Conservation (phyloP, 176 grass and related monocot species). For the Cymbopogon citratus region DNA sequence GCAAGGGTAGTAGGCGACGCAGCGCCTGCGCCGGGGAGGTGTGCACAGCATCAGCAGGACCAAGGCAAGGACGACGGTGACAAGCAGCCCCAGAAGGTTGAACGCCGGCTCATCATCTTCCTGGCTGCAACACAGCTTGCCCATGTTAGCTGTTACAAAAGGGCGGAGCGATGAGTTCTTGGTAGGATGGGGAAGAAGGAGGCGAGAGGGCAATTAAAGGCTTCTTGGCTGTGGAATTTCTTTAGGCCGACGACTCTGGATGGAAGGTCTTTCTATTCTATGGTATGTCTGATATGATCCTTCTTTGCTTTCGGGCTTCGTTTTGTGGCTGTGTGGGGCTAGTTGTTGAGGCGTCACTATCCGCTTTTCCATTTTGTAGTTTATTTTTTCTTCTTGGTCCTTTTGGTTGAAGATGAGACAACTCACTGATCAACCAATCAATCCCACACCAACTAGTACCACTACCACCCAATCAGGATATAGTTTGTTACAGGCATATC, state of each 20-base stretch:
- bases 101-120: constrained; percentile 46
- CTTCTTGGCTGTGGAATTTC: neutral
- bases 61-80: constrained; percentile 50
- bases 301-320: constrained; percentile 35
- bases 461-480: neutral
- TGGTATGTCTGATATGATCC: constrained; percentile 12
- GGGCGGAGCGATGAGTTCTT: neutral
- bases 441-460: constrained; percentile 18
- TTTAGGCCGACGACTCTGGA: neutral
- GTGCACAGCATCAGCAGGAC: constrained; percentile 57
- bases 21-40: constrained; percentile 45
- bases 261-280: constrained; percentile 3
- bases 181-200: neutral
- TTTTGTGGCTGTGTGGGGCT: constrained; percentile 8
- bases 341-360: constrained; percentile 55
- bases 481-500: neutral
- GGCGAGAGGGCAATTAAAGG: neutral
- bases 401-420: constrained; percentile 22
- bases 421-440: constrained; percentile 3
- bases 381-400: constrained; percentile 14
- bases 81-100: constrained; percentile 46
- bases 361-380: constrained; percentile 21
- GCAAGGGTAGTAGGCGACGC: constrained; percentile 30
- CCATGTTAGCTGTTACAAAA: constrained; percentile 34
- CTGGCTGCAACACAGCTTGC: constrained; percentile 60